Conservation (phyloP, 345 rosid species). For the Hevea brasiliensis region DNA sequence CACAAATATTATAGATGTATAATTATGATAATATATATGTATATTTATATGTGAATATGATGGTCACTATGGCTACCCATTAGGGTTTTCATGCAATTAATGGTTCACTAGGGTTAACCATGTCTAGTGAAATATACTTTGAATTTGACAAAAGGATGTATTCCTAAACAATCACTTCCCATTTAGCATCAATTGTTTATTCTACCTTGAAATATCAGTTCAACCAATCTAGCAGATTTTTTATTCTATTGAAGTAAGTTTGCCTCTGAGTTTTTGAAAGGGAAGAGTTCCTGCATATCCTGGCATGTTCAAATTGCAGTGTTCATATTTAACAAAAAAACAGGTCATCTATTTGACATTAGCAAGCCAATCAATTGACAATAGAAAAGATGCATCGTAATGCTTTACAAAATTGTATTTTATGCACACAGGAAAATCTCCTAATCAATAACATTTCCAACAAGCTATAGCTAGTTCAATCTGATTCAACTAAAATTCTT, state of each 20-base stretch:
- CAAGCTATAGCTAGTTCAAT: not conserved
- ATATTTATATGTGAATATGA: too few relatives aligned
- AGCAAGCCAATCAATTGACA: not conserved
- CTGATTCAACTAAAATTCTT: not conserved
- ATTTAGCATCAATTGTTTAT: not conserved
- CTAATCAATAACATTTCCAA: not conserved
- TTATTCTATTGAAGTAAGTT: not conserved
- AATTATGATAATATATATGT: not conserved
- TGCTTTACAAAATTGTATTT: not conserved
- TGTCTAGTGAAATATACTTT: not conserved
- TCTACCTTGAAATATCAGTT: not conserved
- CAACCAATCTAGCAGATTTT: not conserved
- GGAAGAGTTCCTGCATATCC: not conserved
- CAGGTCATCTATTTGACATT: not conserved
- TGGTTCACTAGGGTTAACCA: not conserved
- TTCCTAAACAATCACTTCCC: not conserved
- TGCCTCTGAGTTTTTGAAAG: not conserved
- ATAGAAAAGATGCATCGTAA: not conserved
- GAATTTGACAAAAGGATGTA: not conserved
- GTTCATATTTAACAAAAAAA: not conserved
- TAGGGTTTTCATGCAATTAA: not conserved
- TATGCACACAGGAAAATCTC: not conserved
- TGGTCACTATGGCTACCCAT: not conserved
- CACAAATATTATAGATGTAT: not conserved
- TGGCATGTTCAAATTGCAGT: not conserved